A percentile compares a stretch with the other conserved stretches of the same genome.
Conservation (phyloP, 2,329 filamentous ascomycete species). For the Diaporthe citri region DNA sequence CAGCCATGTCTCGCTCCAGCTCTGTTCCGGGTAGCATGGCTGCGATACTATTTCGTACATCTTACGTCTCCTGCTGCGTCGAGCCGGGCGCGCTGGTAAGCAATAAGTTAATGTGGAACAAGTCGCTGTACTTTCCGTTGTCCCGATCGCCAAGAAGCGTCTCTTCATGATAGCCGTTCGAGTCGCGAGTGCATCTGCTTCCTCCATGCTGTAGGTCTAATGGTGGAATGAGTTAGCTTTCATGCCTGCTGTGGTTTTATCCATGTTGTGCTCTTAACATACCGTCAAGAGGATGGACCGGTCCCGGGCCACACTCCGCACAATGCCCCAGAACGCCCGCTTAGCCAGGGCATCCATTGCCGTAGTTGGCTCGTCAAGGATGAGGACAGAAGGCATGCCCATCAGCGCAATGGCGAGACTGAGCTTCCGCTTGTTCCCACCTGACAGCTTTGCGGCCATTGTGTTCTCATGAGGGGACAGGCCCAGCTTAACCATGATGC, state of each 20-base stretch:
- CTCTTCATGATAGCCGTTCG: not conserved
- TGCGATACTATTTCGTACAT: not conserved
- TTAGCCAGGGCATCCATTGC: constrained; percentile 1
- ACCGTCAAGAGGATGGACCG: not conserved
- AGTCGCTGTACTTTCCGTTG: not conserved
- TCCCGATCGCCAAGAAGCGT: not conserved
- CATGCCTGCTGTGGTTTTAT: too few species aligned
- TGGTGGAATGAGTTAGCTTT: not conserved
- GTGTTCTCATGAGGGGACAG: constrained; percentile 8
- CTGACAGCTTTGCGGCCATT: not conserved
- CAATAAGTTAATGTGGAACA: not conserved
- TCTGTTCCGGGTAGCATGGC: not conserved
- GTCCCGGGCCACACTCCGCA: not conserved
- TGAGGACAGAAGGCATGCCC: constrained; percentile 4
- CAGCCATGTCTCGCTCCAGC: not conserved
- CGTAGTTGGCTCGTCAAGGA: not conserved
- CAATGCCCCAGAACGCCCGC: not conserved
- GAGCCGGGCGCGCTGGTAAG: not conserved
- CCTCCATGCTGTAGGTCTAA: not conserved
- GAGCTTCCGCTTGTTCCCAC: constrained; percentile 4
- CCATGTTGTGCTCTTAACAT: not conserved
- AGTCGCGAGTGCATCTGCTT: not conserved
- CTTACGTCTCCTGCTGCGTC: not conserved
- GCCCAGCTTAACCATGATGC: not conserved
- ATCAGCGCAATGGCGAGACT: constrained; percentile 1